A percentile compares a stretch with the other conserved stretches of the same genome.
These are phyloP conservation scores for Salix purpurea DNA, from an alignment of 345 rosid species.

Conservation along the genomic window DNA sequence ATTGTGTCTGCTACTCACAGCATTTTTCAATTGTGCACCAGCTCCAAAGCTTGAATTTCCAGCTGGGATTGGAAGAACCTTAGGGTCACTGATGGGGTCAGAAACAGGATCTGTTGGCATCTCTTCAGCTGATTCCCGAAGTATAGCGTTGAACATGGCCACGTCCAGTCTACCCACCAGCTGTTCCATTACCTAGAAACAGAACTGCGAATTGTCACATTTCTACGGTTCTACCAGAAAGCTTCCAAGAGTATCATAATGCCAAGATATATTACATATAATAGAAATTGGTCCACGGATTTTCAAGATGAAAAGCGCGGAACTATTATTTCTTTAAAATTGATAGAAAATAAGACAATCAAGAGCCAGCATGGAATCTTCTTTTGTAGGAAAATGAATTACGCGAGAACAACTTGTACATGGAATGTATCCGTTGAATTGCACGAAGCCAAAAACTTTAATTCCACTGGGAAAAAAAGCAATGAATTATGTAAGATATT, in stretches of 20 bases:
- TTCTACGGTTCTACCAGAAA: not conserved
- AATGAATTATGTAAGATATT: not conserved
- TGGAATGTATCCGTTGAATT: not conserved
- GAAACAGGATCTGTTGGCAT: constrained; percentile 98
- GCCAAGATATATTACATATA: not conserved
- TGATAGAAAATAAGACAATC: not conserved
- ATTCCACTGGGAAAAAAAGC: not conserved
- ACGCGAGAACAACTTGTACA: not conserved
- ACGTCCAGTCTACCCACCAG: constrained; percentile 79
- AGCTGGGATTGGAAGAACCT: constrained; percentile 87
- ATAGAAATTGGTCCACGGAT: not conserved
- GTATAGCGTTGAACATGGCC: constrained; percentile 97
- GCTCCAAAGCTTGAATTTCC: constrained; percentile 87
- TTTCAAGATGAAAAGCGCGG: not conserved
- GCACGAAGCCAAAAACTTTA: not conserved
- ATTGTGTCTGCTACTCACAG: constrained; percentile 45
- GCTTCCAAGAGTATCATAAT: constrained; percentile 8
- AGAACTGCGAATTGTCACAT: constrained; percentile 9
- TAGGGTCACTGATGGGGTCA: constrained; percentile 81
- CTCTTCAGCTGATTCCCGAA: constrained; percentile 88
- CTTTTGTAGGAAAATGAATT: not conserved
- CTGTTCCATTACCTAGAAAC: constrained; percentile 81
- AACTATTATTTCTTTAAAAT: not conserved
- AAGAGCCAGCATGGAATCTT: not conserved
- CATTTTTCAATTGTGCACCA: constrained; percentile 84